Evolutionary conservation across 345 rosid genomes (phyloP).

Genomic region (Geranium rotundifolium): DNA sequence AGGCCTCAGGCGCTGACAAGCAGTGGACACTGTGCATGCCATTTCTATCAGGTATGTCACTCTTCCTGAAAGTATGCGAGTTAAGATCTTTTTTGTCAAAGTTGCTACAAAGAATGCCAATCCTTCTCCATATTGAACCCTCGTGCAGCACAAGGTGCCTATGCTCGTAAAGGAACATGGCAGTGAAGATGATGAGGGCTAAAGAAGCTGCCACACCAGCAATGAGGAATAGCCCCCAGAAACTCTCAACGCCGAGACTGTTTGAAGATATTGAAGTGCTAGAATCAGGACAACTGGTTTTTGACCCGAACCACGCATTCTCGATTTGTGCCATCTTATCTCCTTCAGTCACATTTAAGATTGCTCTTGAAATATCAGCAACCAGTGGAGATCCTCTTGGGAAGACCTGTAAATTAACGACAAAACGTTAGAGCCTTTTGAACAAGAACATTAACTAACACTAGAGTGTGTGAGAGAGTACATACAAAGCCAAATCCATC

Average conservation of each 20-base stretch:
- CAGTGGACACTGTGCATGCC: background rate
- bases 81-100: slow-evolving; percentile 1
- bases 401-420: slow-evolving; percentile 20
- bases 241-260: slow-evolving; percentile 3
- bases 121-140: background rate
- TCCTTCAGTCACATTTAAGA: slow-evolving; percentile 9
- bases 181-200: slow-evolving; percentile 1
- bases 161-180: background rate
- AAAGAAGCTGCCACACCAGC: slow-evolving; percentile 4
- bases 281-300: background rate
- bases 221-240: slow-evolving; percentile 12
- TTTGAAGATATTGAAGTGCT: slow-evolving; percentile 2
- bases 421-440: background rate
- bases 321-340: slow-evolving; percentile 4
- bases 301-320: background rate
- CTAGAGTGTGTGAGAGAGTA: background rate
- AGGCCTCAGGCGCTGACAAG: no score
- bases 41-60: background rate
- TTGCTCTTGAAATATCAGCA: slow-evolving; percentile 5
- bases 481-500: no score
- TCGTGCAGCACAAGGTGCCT: background rate
- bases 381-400: slow-evolving; percentile 35
- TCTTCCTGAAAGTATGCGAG: slow-evolving; percentile 1
- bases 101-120: slow-evolving; percentile 1
- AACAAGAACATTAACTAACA: background rate